Evolutionary conservation across 441 rosid genomes (phyloP), one percentile per base, ranked within the genome.

Genomic region (Bruguiera hainesii): DNA sequence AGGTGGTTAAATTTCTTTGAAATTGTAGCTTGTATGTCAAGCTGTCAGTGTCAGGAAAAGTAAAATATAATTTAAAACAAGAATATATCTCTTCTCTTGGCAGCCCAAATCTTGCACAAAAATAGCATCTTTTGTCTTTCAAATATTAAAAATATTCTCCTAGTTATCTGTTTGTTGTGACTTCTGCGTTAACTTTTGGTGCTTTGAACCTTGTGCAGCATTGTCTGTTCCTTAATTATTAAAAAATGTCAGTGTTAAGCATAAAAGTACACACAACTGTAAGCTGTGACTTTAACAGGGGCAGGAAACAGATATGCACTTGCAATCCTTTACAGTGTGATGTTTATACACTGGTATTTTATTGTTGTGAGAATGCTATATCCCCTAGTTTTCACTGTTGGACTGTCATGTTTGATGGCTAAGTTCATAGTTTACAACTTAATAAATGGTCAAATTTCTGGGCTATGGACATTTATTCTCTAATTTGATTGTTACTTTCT

Each of bases 1-100:
- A 93, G 99, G 99, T 93, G 76, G 64, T 71, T 67, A 31, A 23
- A 70, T 73, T 56, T 68, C 62, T 30, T 56, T 42, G 48, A 42
- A 13, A 42, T 42, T 42, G 18, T 42, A 3, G 16, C 48, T 42
- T 42, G 48, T 42, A 42, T 42, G 18, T 42, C 48, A 42, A 1
- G 48, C 48, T 42, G 5, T 42, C 2, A 3, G 15, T 13, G 18
- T 11, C 48, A 42, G 18, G 10, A 33, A 33, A 42, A 11, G 15
- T 42, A 3, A 42, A 39, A 42, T 13, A 42, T 42, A 42, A 42
- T 42, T 13, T 42, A 42, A 42, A 33, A 33, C 10, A 33, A 42
- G 48, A 13, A 11, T 42, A 13, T 11, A 62, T 66, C 13, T 60
- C 7, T 52, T 61, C 64, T 69, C 75, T 33, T 60, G n/a, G 68